Conservation (phyloP, 1,284 basidiomycete genomes). For the Ceratobasidium papillatum region DNA sequence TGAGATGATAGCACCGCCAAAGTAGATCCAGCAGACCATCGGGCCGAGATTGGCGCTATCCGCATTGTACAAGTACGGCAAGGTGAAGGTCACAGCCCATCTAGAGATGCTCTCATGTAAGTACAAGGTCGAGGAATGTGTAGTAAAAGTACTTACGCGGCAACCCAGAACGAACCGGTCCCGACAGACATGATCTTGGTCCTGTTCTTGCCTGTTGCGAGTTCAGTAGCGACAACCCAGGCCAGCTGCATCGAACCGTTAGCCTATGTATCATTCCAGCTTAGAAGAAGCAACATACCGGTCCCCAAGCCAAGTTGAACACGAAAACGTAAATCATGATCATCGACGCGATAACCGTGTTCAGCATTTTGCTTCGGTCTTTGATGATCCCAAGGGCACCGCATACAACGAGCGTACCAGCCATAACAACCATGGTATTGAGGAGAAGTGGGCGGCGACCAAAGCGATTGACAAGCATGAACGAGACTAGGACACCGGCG, state of each 20-base stretch:
- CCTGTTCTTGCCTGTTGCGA: constrained; percentile 54
- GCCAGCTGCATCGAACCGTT: constrained; percentile 16
- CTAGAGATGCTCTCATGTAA: not conserved
- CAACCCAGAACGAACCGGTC: constrained; percentile 57
- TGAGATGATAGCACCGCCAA: constrained; percentile 51
- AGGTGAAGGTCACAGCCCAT: constrained; percentile 55
- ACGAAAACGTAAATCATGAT: constrained; percentile 56
- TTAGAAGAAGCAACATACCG: constrained; percentile 52
- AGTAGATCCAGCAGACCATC: constrained; percentile 55
- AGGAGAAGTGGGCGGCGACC: constrained; percentile 56
- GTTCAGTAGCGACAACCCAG: constrained; percentile 51
- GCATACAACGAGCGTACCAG: constrained; percentile 53
- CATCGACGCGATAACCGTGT: constrained; percentile 56
- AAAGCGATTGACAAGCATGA: constrained; percentile 56
- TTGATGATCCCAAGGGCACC: constrained; percentile 51
- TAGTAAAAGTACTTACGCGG: constrained; percentile 46
- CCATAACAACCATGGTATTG: constrained; percentile 55
- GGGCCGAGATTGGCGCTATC: constrained; percentile 53
- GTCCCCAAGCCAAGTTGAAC: constrained; percentile 58
- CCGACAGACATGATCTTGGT: constrained; percentile 57
- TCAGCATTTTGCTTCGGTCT: constrained; percentile 42
- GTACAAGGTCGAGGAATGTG: not conserved
- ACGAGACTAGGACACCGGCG: constrained; percentile 53
- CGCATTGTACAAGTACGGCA: constrained; percentile 51
- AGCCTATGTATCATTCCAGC: not conserved